Base-by-base conservation (phyloP, 805 yeast species). In the Saturnispora serradocipensis region DNA sequence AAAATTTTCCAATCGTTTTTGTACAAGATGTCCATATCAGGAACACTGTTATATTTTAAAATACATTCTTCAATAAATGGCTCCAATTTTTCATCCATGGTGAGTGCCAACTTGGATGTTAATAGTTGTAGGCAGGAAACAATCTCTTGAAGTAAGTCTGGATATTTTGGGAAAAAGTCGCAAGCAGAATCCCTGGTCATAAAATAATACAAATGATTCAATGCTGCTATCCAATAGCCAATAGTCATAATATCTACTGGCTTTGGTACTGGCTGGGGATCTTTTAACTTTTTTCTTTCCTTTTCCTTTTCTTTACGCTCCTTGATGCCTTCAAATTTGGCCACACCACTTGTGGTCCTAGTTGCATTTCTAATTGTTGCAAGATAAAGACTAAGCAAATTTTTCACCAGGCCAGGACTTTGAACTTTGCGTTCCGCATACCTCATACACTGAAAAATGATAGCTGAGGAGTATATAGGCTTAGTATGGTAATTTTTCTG, bases 161-260 rank as follows among this genome's bases (percentile, higher is more conserved):
- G 88, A 54, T 81, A 77, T 46, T 68, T 69, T 22, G 65, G 60
- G 63, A 79, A 81, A 49, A 84, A 74, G 0, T 69, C 66, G 35
- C 68, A 63, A 13, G 79, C 84, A 0, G 69, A 66, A 60, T 85
- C 93, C 54, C 86, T 80, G 43, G 79, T 71, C 34, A 91, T 62
- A 66, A 88, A 91, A 65, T 85, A 91, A 60, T 84, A 82, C 48
- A 91, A 68, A 57, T 86, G 82, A 53, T 86, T 86, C 44, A 86
- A 64, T 25, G 86, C 84, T 4, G 96, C 82, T 36, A 93, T 76
- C 98, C 98, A 93, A 64, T 88, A 91, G 48, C 95, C 84, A 55
- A 84, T 75, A 40, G 75, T 62, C 16, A 86, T 86, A 51, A 85
- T 82, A 61, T 86, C 91, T 32, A 84, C 34, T 61, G 63, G 46